These are phyloP conservation scores for Fraxinus cuspidata DNA, from an alignment of 257 asterid species.

Conservation along the genomic window DNA sequence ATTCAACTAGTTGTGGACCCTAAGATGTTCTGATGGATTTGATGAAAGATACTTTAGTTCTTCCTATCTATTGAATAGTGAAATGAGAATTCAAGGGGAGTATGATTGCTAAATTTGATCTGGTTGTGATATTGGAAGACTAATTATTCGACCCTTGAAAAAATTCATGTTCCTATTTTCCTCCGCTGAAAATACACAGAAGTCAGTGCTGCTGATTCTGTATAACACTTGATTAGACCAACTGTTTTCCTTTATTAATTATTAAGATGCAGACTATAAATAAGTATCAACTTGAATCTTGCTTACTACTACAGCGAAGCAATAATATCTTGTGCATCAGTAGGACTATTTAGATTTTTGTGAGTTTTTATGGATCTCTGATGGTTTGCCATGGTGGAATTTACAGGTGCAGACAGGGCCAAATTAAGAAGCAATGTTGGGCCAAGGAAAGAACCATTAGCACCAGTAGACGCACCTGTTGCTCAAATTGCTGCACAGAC, in stretches of 20 bases:
- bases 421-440: constrained; percentile 61
- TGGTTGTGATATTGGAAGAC: constrained; percentile 16
- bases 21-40: constrained; percentile 24
- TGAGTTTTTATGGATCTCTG: constrained; percentile 12
- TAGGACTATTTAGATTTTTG: constrained; percentile 5
- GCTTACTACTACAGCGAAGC: background rate
- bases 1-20: constrained; percentile 28
- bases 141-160: constrained; percentile 14
- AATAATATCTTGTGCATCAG: background rate
- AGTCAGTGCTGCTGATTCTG: constrained; percentile 18
- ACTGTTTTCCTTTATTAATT: background rate
- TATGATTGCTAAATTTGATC: constrained; percentile 27
- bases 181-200: constrained; percentile 16
- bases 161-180: constrained; percentile 16
- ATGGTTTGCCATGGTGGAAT: constrained; percentile 19
- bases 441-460: constrained; percentile 57
- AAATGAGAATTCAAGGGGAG: constrained; percentile 37
- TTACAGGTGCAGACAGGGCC: constrained; percentile 76
- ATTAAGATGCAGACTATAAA: background rate
- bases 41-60: constrained; percentile 12
- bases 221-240: constrained; percentile 19
- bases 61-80: constrained; percentile 20
- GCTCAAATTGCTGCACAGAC: constrained; percentile 91
- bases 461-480: constrained; percentile 59
- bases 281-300: background rate